Evolutionary conservation across 345 rosid genomes (phyloP).

Genomic region (Ceriops zippeliana): DNA sequence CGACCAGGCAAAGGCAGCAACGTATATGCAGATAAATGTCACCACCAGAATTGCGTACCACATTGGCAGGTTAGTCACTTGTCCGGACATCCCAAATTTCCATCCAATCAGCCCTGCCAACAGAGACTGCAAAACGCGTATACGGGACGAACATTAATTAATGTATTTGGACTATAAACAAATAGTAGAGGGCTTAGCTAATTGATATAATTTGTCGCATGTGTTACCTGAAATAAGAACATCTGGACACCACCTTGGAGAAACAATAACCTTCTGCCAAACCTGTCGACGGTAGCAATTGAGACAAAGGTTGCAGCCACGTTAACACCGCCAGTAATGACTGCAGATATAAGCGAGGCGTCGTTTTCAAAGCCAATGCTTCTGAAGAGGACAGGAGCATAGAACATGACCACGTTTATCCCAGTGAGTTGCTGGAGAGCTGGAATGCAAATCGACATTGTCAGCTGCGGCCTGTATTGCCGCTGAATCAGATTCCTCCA

Average conservation of each 20-base stretch:
- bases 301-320: slow-evolving; percentile 5
- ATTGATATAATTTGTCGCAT: too few species aligned
- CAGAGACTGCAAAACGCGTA: not conserved
- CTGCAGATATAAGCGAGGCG: slow-evolving; percentile 14
- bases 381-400: slow-evolving; percentile 18
- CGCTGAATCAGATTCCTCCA: slow-evolving; percentile 1
- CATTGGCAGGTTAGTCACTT: not conserved
- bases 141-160: too few species aligned
- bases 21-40: slow-evolving; percentile 36
- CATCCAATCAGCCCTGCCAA: slow-evolving; percentile 8
- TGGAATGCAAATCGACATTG: slow-evolving; percentile 13
- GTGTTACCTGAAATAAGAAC: slow-evolving; percentile 11
- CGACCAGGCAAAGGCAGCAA: slow-evolving; percentile 57
- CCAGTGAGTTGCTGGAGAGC: slow-evolving; percentile 17
- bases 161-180: not conserved
- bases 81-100: slow-evolving; percentile 10
- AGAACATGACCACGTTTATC: slow-evolving; percentile 19
- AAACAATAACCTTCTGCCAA: slow-evolving; percentile 11
- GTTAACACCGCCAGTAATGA: slow-evolving; percentile 7
- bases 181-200: not conserved
- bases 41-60: slow-evolving; percentile 29
- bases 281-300: not conserved
- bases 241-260: slow-evolving; percentile 12
- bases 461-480: slow-evolving; percentile 17
- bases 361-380: not conserved